Evolutionary conservation across 371 early-diverging fungal species (phyloP), one percentile per base, ranked within the genome.

Genomic region (Capniomyces stellatus): DNA sequence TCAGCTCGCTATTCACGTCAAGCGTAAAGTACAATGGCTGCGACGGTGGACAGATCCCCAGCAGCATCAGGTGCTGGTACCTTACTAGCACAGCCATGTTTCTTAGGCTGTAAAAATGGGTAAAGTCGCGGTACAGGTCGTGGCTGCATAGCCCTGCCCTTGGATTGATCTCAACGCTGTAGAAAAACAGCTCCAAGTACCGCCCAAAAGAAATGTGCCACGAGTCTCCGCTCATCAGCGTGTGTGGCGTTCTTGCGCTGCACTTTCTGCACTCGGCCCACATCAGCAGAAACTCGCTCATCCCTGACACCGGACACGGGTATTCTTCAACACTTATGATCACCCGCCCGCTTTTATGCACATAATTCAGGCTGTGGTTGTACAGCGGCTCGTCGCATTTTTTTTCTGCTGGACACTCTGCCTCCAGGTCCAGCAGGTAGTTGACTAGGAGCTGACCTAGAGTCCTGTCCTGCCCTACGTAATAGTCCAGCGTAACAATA

Each of bases 151-250:
- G 69, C 54, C 76, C 74, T 13, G 87, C 80, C 10, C 86, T 74
- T 40, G 83, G 81, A 29, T 58, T 70, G 1, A 85, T 58, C 15
- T 72, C 71, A 18, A 69, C 69, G 52, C 79, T 79, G 51, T 47
- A 56, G 67, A 92, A 90, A 2, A 81, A 68, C 2, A 89, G 69
- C 62, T 96, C 96, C 42, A 96, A 61, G 55, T 84, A 94, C 67
- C 92, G 92, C 24, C 93, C 96, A 71, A 92, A 90, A 10, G 94
- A 93, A 56, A 83, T 86, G 47, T 83, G 78, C 78, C 86, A 87
- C n/a, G 87, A 73, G 23, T 87, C 80, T n/a, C 83, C 83, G 0
- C 89, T 79, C 77, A 96, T 81, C 2, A 75, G 78, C 0, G 79
- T 68, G 0, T 76, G 76, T 0, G 83, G 88, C 0, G 91, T 88